Conservation (phyloP, 1,284 basidiomycete species). For the Boletus sp. region DNA sequence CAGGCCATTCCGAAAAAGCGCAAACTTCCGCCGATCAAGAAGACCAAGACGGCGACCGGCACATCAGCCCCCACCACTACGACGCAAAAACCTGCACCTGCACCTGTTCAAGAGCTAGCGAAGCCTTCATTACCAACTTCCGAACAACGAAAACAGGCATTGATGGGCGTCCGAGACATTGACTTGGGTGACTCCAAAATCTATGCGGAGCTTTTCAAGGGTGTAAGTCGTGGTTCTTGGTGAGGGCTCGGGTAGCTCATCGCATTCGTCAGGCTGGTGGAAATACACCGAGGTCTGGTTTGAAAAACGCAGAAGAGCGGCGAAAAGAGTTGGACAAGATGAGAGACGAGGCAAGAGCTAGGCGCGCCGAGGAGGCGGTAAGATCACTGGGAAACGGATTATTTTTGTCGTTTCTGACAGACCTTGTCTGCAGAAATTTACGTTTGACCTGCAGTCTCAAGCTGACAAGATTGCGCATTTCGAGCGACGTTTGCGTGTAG, state of each 20-base stretch:
- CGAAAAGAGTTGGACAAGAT: constrained; percentile 65
- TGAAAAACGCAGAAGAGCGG: constrained; percentile 68
- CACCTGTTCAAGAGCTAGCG: constrained; percentile 22
- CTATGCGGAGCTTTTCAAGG: constrained; percentile 66
- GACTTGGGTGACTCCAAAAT: constrained; percentile 61
- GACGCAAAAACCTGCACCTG: constrained; percentile 29
- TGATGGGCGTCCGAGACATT: constrained; percentile 51
- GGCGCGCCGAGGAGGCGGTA: constrained; percentile 56
- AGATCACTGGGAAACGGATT: constrained; percentile 19
- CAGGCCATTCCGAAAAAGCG: constrained; percentile 49
- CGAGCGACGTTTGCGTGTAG: constrained; percentile 53
- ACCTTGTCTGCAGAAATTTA: constrained; percentile 43
- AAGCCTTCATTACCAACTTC: constrained; percentile 24
- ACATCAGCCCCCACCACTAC: constrained; percentile 32
- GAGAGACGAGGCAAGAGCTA: constrained; percentile 67
- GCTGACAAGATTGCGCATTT: constrained; percentile 66
- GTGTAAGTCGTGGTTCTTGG: constrained; percentile 41
- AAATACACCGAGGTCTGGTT: constrained; percentile 54
- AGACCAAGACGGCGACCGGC: constrained; percentile 49
- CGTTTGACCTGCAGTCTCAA: constrained; percentile 69
- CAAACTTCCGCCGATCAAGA: constrained; percentile 72
- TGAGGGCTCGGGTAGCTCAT: neutral
- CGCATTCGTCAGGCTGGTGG: constrained; percentile 41
- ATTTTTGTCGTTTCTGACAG: constrained; percentile 7
- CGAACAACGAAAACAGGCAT: constrained; percentile 40